Conservation (phyloP, 208 protist genomes). For the Histomonas meleagridis region DNA sequence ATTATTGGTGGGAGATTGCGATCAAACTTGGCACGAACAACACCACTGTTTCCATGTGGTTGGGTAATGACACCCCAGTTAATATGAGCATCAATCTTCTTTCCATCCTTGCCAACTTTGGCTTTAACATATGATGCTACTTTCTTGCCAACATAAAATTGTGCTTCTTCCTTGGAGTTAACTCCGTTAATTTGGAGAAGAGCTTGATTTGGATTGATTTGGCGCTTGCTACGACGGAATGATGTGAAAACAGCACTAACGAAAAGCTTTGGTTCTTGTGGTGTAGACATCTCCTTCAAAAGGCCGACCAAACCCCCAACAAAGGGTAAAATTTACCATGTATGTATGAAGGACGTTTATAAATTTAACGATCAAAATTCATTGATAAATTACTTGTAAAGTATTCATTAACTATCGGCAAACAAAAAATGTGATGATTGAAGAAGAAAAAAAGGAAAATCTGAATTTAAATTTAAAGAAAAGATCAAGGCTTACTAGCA, state of each 20-base stretch:
- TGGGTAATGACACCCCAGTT: conserved; percentile 25
- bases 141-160: conserved; percentile 37
- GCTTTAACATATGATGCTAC: background rate
- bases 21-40: conserved; percentile 36
- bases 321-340: no score
- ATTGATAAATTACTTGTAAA: no score
- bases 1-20: background rate
- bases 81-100: background rate
- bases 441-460: no score
- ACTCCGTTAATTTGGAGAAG: conserved; percentile 9
- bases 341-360: no score
- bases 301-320: conserved; percentile 1
- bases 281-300: no score
- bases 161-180: background rate
- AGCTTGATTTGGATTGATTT: conserved; percentile 17
- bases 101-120: no score
- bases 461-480: no score
- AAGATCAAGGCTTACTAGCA: no score
- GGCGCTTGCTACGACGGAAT: background rate
- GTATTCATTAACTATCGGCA: no score
- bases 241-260: conserved; percentile 12
- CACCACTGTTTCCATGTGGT: conserved; percentile 28
- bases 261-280: background rate
- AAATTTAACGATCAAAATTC: no score
- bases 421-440: no score